Conservation (phyloP, 345 rosid genomes). For the Adansonia digitata region DNA sequence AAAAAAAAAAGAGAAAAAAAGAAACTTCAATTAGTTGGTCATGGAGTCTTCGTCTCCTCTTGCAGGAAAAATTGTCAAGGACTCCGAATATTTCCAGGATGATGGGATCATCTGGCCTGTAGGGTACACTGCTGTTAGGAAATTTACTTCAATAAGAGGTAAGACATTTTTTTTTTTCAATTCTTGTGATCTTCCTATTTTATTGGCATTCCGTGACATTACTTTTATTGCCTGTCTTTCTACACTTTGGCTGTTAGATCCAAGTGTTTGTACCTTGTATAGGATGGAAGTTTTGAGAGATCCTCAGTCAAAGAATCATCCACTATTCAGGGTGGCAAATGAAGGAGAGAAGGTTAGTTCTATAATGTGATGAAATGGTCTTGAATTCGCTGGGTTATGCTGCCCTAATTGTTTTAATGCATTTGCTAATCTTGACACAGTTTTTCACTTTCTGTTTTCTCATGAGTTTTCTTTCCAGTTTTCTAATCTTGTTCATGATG, state of each 20-base stretch:
- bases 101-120: conserved; percentile 76
- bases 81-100: conserved; percentile 68
- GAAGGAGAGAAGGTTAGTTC: conserved; percentile 87
- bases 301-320: conserved; percentile 66
- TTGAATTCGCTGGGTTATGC: not conserved
- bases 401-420: not conserved
- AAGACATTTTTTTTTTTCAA: not conserved
- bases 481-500: conserved; percentile 3
- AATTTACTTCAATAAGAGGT: conserved; percentile 71
- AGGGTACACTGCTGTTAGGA: conserved; percentile 79
- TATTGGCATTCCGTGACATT: not conserved
- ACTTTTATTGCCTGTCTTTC: conserved; percentile 19
- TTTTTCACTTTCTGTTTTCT: conserved; percentile 6
- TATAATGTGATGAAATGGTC: not conserved
- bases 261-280: conserved; percentile 50
- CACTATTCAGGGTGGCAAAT: conserved; percentile 76
- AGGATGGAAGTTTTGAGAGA: conserved; percentile 98
- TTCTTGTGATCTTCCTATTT: conserved; percentile 5
- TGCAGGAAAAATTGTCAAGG: conserved; percentile 79
- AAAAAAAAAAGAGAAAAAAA: too few species aligned
- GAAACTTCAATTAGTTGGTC: not conserved
- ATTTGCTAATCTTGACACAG: conserved; percentile 1
- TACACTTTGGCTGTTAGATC: conserved; percentile 41
- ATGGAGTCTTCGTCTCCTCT: not conserved
- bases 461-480: not conserved